phyloP scores from a whole-genome alignment of 2,329 filamentous ascomycete species.

The Aureobasidium mangrovei region DNA sequence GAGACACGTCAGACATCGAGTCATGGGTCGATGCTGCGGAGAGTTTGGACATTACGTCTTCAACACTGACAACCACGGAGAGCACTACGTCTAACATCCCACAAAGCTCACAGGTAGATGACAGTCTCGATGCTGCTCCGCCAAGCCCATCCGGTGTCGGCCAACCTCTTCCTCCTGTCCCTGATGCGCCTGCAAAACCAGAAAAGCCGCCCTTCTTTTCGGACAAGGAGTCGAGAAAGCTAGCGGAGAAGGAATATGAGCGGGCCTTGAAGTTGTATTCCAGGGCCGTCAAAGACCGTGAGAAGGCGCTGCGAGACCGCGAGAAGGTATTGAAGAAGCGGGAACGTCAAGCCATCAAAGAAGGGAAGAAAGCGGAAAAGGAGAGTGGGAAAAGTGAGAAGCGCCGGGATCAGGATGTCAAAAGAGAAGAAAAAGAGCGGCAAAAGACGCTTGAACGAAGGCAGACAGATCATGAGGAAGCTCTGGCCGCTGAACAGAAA shows the following conservation, averaged over 20 bases:
- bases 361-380: constrained; percentile 29
- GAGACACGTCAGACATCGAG: constrained; percentile 9
- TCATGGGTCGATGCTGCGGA: constrained; percentile 20
- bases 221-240: constrained; percentile 58
- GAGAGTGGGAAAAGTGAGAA: constrained; percentile 28
- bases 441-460: constrained; percentile 10
- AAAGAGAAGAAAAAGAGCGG: constrained; percentile 23
- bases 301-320: constrained; percentile 55
- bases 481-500: not conserved
- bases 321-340: constrained; percentile 48
- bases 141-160: no score
- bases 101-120: no score
- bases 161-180: constrained; percentile 37
- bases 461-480: not conserved
- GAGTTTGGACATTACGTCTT: constrained; percentile 16
- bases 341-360: constrained; percentile 20
- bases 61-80: not conserved
- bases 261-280: constrained; percentile 56
- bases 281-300: constrained; percentile 56
- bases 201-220: constrained; percentile 50
- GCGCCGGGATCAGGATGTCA: constrained; percentile 22
- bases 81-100: no score
- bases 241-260: constrained; percentile 60
- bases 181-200: constrained; percentile 42
- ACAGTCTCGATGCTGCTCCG: not conserved